These are phyloP conservation scores for Puccinia triticina DNA, from an alignment of 1,284 basidiomycete species.

Conservation along the genomic window DNA sequence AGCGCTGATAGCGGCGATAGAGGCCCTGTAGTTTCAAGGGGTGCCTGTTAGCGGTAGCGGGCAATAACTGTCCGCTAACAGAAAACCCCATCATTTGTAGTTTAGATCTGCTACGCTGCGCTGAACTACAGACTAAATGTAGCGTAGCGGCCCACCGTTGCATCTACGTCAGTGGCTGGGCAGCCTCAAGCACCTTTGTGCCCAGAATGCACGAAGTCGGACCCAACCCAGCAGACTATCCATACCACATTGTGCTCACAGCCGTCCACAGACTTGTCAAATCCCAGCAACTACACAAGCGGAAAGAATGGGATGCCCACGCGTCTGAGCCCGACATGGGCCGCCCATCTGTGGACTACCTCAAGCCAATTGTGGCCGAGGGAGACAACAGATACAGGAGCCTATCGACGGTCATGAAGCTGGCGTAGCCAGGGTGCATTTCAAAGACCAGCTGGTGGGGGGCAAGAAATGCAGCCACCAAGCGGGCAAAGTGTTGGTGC, in stretches of 20 bases:
- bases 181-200: constrained; percentile 58
- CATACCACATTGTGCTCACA: constrained; percentile 90
- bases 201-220: constrained; percentile 61
- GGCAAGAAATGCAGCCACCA: constrained; percentile 95
- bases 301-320: constrained; percentile 82
- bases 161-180: constrained; percentile 61
- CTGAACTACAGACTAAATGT: too few species aligned
- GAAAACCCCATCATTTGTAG: too few species aligned
- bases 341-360: constrained; percentile 59
- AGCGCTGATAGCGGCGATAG: too few species aligned
- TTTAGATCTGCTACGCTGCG: too few species aligned
- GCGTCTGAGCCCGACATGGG: constrained; percentile 67
- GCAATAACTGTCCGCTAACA: too few species aligned
- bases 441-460: constrained; percentile 89
- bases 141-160: too few species aligned
- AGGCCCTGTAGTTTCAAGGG: too few species aligned
- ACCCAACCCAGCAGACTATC: constrained; percentile 70
- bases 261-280: constrained; percentile 83
- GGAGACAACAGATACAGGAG: constrained; percentile 75
- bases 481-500: constrained; percentile 89
- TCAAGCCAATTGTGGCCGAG: constrained; percentile 60
- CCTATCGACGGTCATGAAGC: constrained; percentile 94
- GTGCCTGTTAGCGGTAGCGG: too few species aligned
- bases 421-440: constrained; percentile 82
- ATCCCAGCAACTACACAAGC: constrained; percentile 82